Base-by-base conservation (phyloP, 1,284 basidiomycete species). In the Agroathelia rolfsii region DNA sequence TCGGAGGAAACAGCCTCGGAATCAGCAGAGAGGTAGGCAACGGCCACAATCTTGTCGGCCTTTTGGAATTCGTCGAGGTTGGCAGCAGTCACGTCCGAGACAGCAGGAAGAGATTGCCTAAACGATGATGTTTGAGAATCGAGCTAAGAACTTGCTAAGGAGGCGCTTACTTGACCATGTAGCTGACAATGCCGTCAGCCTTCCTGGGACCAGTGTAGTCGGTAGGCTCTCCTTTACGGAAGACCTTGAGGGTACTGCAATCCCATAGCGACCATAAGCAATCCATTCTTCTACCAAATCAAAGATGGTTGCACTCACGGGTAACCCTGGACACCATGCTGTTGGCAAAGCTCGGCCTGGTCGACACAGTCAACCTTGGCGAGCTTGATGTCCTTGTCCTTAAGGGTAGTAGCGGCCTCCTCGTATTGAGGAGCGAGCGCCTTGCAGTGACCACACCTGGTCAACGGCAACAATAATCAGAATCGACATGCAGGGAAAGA, bases 151-250 rank as follows among this genome's bases (percentile, higher is more conserved):
- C 82, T n/a, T n/a, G n/a, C n/a, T n/a, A n/a, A n/a, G n/a, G n/a
- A n/a, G n/a, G n/a, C n/a, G n/a, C n/a, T 48, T 45, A 92, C 92
- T 98, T 97, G 67, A 76, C 59, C 95, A 99, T 97, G 70, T 97
- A 97, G 55, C 78, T 81, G 56, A 97, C 68, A 51, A 99, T 98
- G 19, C 95, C 94, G 46, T 98, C 95, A 11, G 90, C 81, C 61
- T 96, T 89, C 38, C 95, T 74, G 27, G 90, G 83, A 30, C 95
- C 95, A 41, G 54, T 60, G 62, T 98, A 98, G 35, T 90, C 83
- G 14, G 66, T 55, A 26, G 78, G 56, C 25, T 73, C 72, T 39
- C 94, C 95, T 42, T 85, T 73, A 47, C 82, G 81, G 78, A 93
- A 98, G 30, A 98, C 81, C 56, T 95, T 92, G 46, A 92, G 59